Conservation (phyloP, 2,329 filamentous ascomycete genomes). For the Apiospora kogelbergensis region DNA sequence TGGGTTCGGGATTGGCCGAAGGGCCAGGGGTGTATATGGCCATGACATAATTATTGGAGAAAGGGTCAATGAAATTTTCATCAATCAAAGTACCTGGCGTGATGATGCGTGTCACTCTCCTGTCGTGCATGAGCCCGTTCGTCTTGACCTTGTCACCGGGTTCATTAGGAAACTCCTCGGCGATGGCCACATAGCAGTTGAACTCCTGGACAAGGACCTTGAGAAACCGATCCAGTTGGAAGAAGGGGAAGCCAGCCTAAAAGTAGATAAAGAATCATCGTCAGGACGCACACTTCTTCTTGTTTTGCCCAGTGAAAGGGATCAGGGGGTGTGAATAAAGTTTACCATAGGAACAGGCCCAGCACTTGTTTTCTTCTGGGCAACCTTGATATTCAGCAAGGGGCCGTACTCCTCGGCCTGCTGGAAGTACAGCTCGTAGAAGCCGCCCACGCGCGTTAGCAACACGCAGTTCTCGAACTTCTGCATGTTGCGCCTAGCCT, state of each 20-base stretch:
- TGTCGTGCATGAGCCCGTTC: slow-evolving; percentile 80
- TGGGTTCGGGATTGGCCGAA: slow-evolving; percentile 20
- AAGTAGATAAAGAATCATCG: slow-evolving; percentile 34
- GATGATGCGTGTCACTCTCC: slow-evolving; percentile 81
- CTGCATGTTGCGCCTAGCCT: slow-evolving; percentile 85
- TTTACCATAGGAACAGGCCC: slow-evolving; percentile 82
- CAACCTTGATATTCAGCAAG: slow-evolving; percentile 83
- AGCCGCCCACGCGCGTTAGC: slow-evolving; percentile 88
- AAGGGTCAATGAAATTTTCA: slow-evolving; percentile 95
- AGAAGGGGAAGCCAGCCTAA: slow-evolving; percentile 88
- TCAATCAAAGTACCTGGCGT: slow-evolving; percentile 96
- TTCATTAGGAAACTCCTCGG: slow-evolving; percentile 84
- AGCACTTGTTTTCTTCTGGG: slow-evolving; percentile 74
- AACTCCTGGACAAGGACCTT: slow-evolving; percentile 91
- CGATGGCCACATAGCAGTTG: slow-evolving; percentile 88
- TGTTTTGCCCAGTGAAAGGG: slow-evolving; percentile 8
- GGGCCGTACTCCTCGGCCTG: slow-evolving; percentile 89
- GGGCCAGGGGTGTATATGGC: slow-evolving; percentile 61
- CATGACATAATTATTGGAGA: slow-evolving; percentile 89
- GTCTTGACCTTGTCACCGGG: slow-evolving; percentile 68
- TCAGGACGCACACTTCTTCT: slow-evolving; percentile 16
- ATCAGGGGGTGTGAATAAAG: slow-evolving; percentile 17
- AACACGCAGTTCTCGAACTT: slow-evolving; percentile 90
- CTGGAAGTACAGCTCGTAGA: slow-evolving; percentile 97
- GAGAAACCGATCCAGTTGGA: slow-evolving; percentile 88